Base-by-base conservation (phyloP, 495 filamentous ascomycete species). In the Clohesyomyces aquaticus region DNA sequence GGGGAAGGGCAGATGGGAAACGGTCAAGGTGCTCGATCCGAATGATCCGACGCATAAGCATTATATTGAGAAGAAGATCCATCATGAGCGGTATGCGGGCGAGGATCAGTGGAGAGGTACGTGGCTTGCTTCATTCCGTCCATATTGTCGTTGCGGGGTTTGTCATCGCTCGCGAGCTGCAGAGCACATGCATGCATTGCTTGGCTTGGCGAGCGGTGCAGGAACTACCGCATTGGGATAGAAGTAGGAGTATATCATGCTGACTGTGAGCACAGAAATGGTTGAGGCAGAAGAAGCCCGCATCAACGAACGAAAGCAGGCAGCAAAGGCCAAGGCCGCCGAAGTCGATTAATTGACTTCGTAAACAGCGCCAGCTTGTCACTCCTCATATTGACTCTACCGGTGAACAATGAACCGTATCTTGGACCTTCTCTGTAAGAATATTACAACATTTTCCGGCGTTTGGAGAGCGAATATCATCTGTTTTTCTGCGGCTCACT, bases 71-170 rank as follows among this genome's bases (percentile, higher is more conserved):
- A 89, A 89, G 83, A 79, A 75, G 73, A 81, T 87, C 35, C 85
- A 88, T 70, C 81, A 87, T 75, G 83, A 93, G 82, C 79, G 84
- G 45, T 88, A 91, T 78, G 77, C 82, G 74, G 87, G 87, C 29
- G 90, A 91, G 75, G 90, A 96, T 75, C 79, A 95, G 65, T 97
- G 93, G 93, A 89, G 87, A 79, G 89, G 84, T 87, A 72, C 63
- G 83, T 78, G 21, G 11, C 18, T 49, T 14, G 19, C n/a, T 10
- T 6, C 9, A 8, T 41, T 32, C 49, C 12, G 22, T 12, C 41
- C 46, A 46, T 32, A 55, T n/a, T n/a, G n/a, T n/a, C n/a, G n/a
- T n/a, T n/a, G n/a, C n/a, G n/a, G n/a, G n/a, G 48, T 65, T 59
- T 48, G 35, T 60, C 41, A 65, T 54, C 38, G 59, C 46, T 23